These are phyloP conservation scores for Verticillium alfalfae DNA, from an alignment of 2,329 filamentous ascomycete genomes.

Conservation along the genomic window DNA sequence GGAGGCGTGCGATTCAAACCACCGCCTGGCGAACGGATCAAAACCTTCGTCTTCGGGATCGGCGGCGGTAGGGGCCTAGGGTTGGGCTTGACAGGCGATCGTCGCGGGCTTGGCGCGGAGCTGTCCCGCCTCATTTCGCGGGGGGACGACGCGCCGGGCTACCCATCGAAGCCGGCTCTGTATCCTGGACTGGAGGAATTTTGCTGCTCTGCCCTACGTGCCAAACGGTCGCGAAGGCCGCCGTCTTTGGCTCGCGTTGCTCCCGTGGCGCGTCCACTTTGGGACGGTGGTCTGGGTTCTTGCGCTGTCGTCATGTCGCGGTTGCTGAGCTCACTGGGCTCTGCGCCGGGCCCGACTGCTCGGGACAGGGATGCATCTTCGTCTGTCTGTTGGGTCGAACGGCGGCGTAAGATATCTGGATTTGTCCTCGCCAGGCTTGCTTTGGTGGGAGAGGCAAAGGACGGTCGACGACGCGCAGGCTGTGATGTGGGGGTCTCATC, in stretches of 20 bases:
- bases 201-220: not conserved
- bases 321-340: conserved; percentile 15
- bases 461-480: conserved; percentile 34
- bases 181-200: not conserved
- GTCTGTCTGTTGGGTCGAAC: conserved; percentile 19
- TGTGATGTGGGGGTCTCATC: conserved; percentile 15
- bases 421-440: conserved; percentile 58
- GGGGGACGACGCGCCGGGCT: not conserved
- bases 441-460: conserved; percentile 63
- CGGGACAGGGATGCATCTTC: not conserved
- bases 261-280: conserved; percentile 11
- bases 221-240: not conserved
- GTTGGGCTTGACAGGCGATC: conserved; percentile 34
- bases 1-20: conserved; percentile 28
- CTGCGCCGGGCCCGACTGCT: conserved; percentile 6
- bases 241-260: not conserved
- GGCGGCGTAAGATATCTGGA: conserved; percentile 48
- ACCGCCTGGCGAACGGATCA: conserved; percentile 33
- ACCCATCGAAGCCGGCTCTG: not conserved
- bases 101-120: conserved; percentile 30
- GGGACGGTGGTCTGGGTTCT: conserved; percentile 3
- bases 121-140: conserved; percentile 16
- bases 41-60: conserved; percentile 30
- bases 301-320: conserved; percentile 23
- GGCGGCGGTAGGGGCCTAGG: conserved; percentile 43